phyloP scores from a whole-genome alignment of 2,329 filamentous ascomycete genomes.

The Leptographium radiaticola region DNA sequence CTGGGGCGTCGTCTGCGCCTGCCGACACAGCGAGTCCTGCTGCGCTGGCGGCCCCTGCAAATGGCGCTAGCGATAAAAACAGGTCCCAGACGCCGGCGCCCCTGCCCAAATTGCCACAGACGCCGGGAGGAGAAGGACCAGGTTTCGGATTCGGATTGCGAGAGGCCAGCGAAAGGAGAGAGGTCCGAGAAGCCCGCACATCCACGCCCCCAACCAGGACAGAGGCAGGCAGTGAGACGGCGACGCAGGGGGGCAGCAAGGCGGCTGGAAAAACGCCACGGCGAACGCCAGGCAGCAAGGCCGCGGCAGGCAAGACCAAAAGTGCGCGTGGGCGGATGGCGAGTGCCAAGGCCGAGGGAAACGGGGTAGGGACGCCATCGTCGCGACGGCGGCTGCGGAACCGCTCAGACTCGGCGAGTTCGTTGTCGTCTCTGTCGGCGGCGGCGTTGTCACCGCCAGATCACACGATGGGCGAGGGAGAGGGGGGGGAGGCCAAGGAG shows the following conservation, averaged over 20 bases:
- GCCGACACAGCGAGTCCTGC: background rate
- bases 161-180: too few relatives aligned
- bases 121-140: background rate
- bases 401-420: slow-evolving; percentile 13
- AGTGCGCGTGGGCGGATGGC: slow-evolving; percentile 9
- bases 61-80: background rate
- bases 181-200: too few relatives aligned
- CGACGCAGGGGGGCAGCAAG: background rate
- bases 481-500: background rate
- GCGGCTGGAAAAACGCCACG: background rate
- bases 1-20: background rate
- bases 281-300: background rate
- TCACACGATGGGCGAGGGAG: background rate
- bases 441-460: slow-evolving; percentile 17
- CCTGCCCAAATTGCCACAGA: slow-evolving; percentile 8
- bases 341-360: background rate
- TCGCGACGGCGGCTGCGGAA: slow-evolving; percentile 2
- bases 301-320: slow-evolving; percentile 1
- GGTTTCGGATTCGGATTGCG: too few relatives aligned
- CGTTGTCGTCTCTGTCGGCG: slow-evolving; percentile 21
- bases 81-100: background rate
- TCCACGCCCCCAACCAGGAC: too few relatives aligned
- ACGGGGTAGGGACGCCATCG: background rate
- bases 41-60: background rate
- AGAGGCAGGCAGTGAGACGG: background rate